phyloP scores from a whole-genome alignment of 768 basidiomycete species.

The Amanita brunnescens region DNA sequence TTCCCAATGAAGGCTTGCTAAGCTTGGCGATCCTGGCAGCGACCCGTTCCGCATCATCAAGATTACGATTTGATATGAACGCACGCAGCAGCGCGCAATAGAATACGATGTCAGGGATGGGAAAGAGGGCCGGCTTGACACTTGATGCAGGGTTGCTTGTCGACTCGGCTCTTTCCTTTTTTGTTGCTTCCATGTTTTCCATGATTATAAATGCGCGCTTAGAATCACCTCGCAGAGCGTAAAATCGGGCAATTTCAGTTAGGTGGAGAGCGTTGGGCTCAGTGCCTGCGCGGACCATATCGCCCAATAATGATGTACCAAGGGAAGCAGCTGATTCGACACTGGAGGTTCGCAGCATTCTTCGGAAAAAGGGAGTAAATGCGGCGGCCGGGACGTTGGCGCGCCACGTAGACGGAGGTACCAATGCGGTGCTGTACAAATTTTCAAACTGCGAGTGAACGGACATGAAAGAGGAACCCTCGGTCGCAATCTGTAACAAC shows the following conservation, averaged over 20 bases:
- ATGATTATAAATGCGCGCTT: conserved; percentile 32
- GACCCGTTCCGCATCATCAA: conserved; percentile 12
- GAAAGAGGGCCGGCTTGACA: neutral
- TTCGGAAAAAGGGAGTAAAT: conserved; percentile 48
- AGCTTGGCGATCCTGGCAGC: conserved; percentile 1
- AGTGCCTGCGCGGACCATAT: conserved; percentile 43
- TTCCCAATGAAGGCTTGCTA: conserved; percentile 2
- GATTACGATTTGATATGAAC: conserved; percentile 12
- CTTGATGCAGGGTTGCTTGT: neutral
- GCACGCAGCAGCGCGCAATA: conserved; percentile 18
- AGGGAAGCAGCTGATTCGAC: conserved; percentile 7
- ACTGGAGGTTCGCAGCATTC: conserved; percentile 20
- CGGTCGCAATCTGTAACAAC: conserved; percentile 24
- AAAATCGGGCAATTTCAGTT: conserved; percentile 39
- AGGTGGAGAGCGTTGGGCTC: conserved; percentile 38
- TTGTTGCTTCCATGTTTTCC: conserved; percentile 25
- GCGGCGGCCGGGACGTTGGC: conserved; percentile 19
- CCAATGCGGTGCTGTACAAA: conserved; percentile 5
- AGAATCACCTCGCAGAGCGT: conserved; percentile 30
- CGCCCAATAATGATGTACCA: conserved; percentile 34
- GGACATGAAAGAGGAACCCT: conserved; percentile 2
- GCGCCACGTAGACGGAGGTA: conserved; percentile 23
- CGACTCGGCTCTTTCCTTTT: neutral
- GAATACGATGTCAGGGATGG: conserved; percentile 14
- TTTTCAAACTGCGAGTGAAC: neutral